Evolutionary conservation across 108 stramenopile genomes (phyloP), one percentile per base, ranked within the genome.

Genomic region (Ochromonas danica): DNA sequence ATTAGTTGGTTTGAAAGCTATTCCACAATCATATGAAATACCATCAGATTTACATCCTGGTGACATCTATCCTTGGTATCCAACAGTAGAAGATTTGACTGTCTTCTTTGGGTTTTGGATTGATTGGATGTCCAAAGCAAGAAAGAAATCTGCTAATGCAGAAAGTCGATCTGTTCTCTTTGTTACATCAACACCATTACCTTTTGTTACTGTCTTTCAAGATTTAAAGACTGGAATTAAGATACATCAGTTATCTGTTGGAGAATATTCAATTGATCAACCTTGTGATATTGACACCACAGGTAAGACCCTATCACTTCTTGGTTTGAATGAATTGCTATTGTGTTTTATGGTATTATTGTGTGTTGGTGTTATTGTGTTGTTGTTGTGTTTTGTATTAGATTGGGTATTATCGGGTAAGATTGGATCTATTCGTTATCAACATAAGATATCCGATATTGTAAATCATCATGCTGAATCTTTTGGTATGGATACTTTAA

Each of bases 241-340:
- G 31, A 27, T 75, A 6, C 31, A 33, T 31, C 72, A 75, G 72
- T 33, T 75, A 6, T 75, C 14, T 41, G 17, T 75, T 14, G 72
- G 72, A 6, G 51, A 42, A 14, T 39, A 57, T 36, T 3, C 3
- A 51, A 51, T 22, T n/a, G n/a, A n/a, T n/a, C n/a, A n/a, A n/a
- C n/a, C n/a, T n/a, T n/a, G n/a, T n/a, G n/a, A n/a, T n/a, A n/a
- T n/a, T n/a, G n/a, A n/a, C n/a, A n/a, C n/a, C n/a, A n/a, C n/a
- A n/a, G n/a, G n/a, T n/a, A n/a, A n/a, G n/a, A n/a, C n/a, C n/a
- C n/a, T n/a, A n/a, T n/a, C n/a, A n/a, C n/a, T n/a, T n/a, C n/a
- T n/a, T n/a, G n/a, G n/a, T n/a, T n/a, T n/a, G n/a, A n/a, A n/a
- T n/a, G n/a, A n/a, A n/a, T n/a, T n/a, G n/a, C n/a, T n/a, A n/a